Base-by-base conservation (phyloP, 352 stramenopile genomes). In the Peronospora destructor region DNA sequence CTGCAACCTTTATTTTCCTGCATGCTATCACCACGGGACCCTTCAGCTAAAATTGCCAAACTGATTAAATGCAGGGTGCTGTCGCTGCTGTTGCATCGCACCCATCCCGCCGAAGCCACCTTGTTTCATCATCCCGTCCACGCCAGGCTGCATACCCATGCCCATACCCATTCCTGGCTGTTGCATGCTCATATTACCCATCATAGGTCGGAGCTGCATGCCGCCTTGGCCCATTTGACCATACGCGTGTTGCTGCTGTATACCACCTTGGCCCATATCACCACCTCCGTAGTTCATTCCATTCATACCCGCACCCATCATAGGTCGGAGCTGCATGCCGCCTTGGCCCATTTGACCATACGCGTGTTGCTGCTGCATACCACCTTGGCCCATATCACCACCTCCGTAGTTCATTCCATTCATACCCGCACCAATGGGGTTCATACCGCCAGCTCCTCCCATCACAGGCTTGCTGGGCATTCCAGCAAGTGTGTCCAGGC, bases 401-500 rank as follows among this genome's bases (percentile, higher is more conserved):
- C 58, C 53, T 12, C 51, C 58, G 36, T 71, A 74, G 57, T 76
- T 76, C 68, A 85, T 84, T 33, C 56, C 64, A 39, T 67, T 64
- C 56, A 78, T 78, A 19, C 54, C 46, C 14, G 36, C 61, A 29
- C 64, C 60, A 61, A 81, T 80, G 4, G 57, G 40, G 56, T 79
- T 79, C 70, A 83, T 86, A 29, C 61, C 59, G 25, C 65, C 59
- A 38, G 44, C 57, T 19, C 54, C 59, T 46, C 72, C 71, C 55
- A 79, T 80, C 13, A 64, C 67, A 26, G 68, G 72, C 52, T 84
- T 87, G 59, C 57, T 87, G 5, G 81, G 81, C 69, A 92, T 71
- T 6, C 81, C 81, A 7, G 81, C 81, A 25, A 92, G 71, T 3
- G 76, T 90, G 59, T 92, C 81, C 35, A 92, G 49, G 23, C 81